Percentiles rank a stretch among this genome's conserved stretches.
These are phyloP conservation scores for Pseudocohnilembus persalinus DNA, from an alignment of 169 alveolate genomes.

Conservation along the genomic window DNA sequence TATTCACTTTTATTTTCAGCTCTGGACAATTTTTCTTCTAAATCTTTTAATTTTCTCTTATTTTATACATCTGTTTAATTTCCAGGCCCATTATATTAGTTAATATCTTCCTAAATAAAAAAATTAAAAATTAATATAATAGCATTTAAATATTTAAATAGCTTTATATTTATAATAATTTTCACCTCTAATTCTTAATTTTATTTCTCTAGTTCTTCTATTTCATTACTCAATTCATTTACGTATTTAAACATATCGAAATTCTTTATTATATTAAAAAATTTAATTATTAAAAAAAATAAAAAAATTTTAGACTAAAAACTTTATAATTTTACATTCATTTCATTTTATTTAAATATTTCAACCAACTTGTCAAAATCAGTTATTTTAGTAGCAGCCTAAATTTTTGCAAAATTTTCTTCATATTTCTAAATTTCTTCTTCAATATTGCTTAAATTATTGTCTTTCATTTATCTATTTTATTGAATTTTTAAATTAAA, in stretches of 20 bases:
- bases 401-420: slow-evolving; percentile 88
- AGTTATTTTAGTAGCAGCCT: slow-evolving; percentile 87
- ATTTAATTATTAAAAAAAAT: neutral
- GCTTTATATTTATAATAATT: slow-evolving; percentile 50
- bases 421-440: slow-evolving; percentile 73
- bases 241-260: slow-evolving; percentile 83
- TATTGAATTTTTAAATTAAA: slow-evolving; percentile 33
- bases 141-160: neutral
- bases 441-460: slow-evolving; percentile 33
- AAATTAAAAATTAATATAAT: too few relatives aligned
- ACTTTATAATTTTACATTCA: slow-evolving; percentile 49
- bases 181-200: slow-evolving; percentile 74
- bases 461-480: slow-evolving; percentile 48
- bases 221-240: slow-evolving; percentile 82
- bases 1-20: slow-evolving; percentile 73
- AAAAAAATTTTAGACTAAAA: neutral
- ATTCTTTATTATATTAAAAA: slow-evolving; percentile 40
- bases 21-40: slow-evolving; percentile 76
- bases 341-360: slow-evolving; percentile 82
- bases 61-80: slow-evolving; percentile 52
- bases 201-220: slow-evolving; percentile 80
- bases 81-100: slow-evolving; percentile 37
- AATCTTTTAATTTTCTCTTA: slow-evolving; percentile 67
- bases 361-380: slow-evolving; percentile 81
- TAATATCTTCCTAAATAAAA: slow-evolving; percentile 39